These are phyloP conservation scores for Tirmania nivea DNA, from an alignment of 495 filamentous ascomycete species.

Conservation along the genomic window DNA sequence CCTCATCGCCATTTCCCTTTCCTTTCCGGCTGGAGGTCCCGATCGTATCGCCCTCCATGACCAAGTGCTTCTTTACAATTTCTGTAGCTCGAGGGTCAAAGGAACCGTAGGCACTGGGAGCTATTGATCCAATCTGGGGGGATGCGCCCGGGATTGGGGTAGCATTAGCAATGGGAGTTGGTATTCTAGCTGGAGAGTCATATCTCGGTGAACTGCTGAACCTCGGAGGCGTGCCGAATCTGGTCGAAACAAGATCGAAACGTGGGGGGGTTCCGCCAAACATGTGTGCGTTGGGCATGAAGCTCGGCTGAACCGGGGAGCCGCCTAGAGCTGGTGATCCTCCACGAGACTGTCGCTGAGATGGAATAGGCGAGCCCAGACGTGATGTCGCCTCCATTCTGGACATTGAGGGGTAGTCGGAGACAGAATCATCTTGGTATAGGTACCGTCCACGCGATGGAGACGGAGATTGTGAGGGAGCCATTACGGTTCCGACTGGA, in stretches of 20 bases:
- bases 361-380: slow-evolving; percentile 14
- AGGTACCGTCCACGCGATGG: slow-evolving; percentile 6
- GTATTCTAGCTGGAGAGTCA: slow-evolving; percentile 30
- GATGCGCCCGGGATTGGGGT: slow-evolving; percentile 25
- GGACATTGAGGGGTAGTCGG: slow-evolving; percentile 1
- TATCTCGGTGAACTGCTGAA: slow-evolving; percentile 15
- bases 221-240: background rate
- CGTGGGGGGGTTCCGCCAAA: slow-evolving; percentile 26
- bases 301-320: slow-evolving; percentile 7
- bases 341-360: slow-evolving; percentile 7
- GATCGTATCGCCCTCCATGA: slow-evolving; percentile 27
- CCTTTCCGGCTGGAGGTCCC: slow-evolving; percentile 26
- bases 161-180: slow-evolving; percentile 33
- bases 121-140: slow-evolving; percentile 5
- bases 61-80: slow-evolving; percentile 61
- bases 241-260: slow-evolving; percentile 33
- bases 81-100: slow-evolving; percentile 51
- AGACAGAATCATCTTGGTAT: background rate
- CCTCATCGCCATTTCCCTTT: slow-evolving; percentile 25
- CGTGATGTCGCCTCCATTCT: slow-evolving; percentile 15
- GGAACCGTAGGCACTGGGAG: slow-evolving; percentile 54
- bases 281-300: slow-evolving; percentile 4
- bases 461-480: background rate
- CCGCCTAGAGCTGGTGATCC: background rate
- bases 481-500: no score